phyloP scores from a whole-genome alignment of 192 early-diverging fungal genomes.

The Cetraspora pellucida region DNA sequence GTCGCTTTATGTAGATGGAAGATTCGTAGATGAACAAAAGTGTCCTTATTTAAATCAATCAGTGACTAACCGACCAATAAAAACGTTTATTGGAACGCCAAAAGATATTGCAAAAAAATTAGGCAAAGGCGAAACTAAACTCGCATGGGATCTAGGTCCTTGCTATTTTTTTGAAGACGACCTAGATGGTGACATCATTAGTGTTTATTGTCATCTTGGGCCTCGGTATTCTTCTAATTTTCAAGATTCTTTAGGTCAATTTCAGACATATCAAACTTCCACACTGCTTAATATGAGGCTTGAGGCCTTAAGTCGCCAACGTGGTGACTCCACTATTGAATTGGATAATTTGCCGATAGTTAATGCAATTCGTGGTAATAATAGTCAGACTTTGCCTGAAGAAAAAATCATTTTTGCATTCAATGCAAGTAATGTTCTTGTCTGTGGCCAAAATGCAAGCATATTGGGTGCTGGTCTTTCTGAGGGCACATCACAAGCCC shows the following conservation, averaged over 20 bases:
- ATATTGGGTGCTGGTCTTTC: constrained; percentile 38
- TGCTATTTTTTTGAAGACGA: constrained; percentile 65
- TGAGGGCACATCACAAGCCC: constrained; percentile 36
- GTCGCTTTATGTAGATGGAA: constrained; percentile 66
- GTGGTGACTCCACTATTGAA: constrained; percentile 36
- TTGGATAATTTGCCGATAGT: constrained; percentile 53
- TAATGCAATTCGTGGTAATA: constrained; percentile 54
- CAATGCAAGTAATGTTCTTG: constrained; percentile 54
- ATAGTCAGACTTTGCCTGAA: constrained; percentile 55
- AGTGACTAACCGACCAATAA: constrained; percentile 35
- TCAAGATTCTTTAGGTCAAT: constrained; percentile 65
- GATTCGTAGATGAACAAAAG: constrained; percentile 53
- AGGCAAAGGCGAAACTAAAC: constrained; percentile 36
- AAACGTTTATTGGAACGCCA: constrained; percentile 22
- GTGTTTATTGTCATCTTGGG: constrained; percentile 64
- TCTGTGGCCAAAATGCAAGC: constrained; percentile 42
- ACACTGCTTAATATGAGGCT: constrained; percentile 56
- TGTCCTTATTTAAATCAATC: constrained; percentile 58
- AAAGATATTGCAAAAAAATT: constrained; percentile 9
- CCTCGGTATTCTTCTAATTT: constrained; percentile 65
- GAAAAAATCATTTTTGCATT: constrained; percentile 68
- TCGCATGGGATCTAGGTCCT: constrained; percentile 67
- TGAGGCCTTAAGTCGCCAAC: constrained; percentile 43
- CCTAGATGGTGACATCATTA: constrained; percentile 61
- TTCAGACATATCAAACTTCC: constrained; percentile 69